Evolutionary conservation across 1,284 basidiomycete species (phyloP), one percentile per base, ranked within the genome.

Genomic region (Tilletia walkeri): DNA sequence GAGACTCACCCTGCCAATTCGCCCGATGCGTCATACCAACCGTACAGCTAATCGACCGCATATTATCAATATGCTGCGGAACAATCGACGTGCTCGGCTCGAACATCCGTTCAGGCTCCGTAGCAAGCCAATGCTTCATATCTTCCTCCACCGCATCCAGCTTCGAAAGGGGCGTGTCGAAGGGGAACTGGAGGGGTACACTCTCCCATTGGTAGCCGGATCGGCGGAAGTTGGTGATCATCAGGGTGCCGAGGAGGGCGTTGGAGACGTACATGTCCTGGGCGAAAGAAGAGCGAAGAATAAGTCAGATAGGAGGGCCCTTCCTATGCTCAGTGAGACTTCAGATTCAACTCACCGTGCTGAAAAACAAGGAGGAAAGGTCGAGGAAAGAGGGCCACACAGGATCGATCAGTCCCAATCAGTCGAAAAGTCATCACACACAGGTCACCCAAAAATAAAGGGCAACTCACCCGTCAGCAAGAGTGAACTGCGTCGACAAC

Each of bases 11-110:
- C 66, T 82, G 80, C 75, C 76, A 82, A 36, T 80, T 82, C 67
- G 77, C 77, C 61, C 80, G 70, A 56, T 81, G 80, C 6, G 80
- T 81, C 80, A 82, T 82, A 66, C 77, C 80, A 45, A 81, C 76
- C 5, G 80, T 81, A 68, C 76, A 78, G 45, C 80, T 78, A 45
- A 81, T 72, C 16, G 71, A 67, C 3, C 78, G 77, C 80, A 79
- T 80, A 72, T 78, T 79, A 53, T 77, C 73, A 71, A 81, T 77
- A 69, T 72, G 69, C 65, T 81, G 78, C 38, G 78, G 78, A 2
- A 80, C 75, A 39, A 82, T 78, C 24, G 76, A 73, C 2, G 80
- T 78, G 59, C 78, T 77, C 3, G 80, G 80, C 49, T 81, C 71
- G 54, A 82, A 82, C 59, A 80, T 73, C 5, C 80, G 76, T 48